Conservation (phyloP, 2,329 filamentous ascomycete species). For the Coniochaeta sp. region DNA sequence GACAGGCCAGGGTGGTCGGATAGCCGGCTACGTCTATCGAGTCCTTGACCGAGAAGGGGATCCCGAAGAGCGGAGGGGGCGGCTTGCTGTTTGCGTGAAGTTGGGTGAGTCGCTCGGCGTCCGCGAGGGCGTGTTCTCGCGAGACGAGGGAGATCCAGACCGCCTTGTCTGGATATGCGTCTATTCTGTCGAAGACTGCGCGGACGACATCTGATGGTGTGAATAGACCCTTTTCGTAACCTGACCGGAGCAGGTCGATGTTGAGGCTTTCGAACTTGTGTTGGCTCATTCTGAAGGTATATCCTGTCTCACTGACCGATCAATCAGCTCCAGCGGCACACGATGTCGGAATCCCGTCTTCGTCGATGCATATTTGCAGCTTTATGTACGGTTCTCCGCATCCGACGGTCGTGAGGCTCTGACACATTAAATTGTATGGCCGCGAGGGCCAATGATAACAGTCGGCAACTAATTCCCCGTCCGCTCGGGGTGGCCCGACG, state of each 20-base stretch:
- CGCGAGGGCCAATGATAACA: not conserved
- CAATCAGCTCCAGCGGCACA: no score
- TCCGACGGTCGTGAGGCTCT: not conserved
- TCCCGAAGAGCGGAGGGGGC: conserved; percentile 40
- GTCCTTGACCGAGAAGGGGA: conserved; percentile 50
- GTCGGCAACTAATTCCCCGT: not conserved
- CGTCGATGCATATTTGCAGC: no score
- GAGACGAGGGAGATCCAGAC: conserved; percentile 39
- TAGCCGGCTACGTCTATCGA: conserved; percentile 43
- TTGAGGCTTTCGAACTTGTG: not conserved
- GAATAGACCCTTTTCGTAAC: conserved; percentile 10
- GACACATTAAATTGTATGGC: not conserved
- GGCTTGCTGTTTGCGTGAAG: conserved; percentile 21
- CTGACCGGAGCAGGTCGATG: not conserved
- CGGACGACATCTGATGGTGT: conserved; percentile 34
- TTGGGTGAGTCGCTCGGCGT: conserved; percentile 28
- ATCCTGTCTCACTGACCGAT: not conserved
- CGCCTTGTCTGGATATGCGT: conserved; percentile 38
- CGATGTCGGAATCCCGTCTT: no score
- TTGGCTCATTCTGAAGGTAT: not conserved
- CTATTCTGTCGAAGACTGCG: conserved; percentile 34
- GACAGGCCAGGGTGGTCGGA: conserved; percentile 41
- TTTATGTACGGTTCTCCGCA: not conserved
- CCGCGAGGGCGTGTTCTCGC: conserved; percentile 26
- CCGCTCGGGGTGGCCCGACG: not conserved